Percentiles rank a stretch among this genome's conserved stretches.
phyloP scores from a whole-genome alignment of 192 early-diverging fungal genomes.

The Coemansia brasiliensis region DNA sequence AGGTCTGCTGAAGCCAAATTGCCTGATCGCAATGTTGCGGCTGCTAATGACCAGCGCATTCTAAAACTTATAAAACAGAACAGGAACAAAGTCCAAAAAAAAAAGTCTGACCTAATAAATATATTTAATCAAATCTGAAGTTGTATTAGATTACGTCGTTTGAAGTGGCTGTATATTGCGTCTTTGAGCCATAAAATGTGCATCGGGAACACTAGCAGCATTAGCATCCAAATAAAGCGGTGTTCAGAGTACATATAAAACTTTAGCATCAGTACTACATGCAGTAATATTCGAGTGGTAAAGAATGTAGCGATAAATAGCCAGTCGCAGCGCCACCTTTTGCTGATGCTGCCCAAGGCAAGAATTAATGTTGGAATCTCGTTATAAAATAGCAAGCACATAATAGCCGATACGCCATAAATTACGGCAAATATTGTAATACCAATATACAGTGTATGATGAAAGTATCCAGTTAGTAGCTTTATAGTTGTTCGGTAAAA shows the following conservation, averaged over 20 bases:
- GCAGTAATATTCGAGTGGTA: slow-evolving; percentile 59
- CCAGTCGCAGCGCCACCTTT: slow-evolving; percentile 51
- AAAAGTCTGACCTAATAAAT: too few relatives aligned
- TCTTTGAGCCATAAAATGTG: slow-evolving; percentile 61
- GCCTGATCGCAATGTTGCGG: too few relatives aligned
- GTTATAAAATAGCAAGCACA: slow-evolving; percentile 57
- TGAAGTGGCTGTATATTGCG: slow-evolving; percentile 12
- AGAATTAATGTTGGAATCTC: slow-evolving; percentile 63
- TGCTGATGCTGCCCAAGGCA: slow-evolving; percentile 56
- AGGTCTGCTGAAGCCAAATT: too few relatives aligned
- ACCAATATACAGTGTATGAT: slow-evolving; percentile 60
- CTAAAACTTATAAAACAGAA: too few relatives aligned
- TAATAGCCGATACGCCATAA: slow-evolving; percentile 25
- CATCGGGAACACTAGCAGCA: slow-evolving; percentile 52
- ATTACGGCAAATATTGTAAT: slow-evolving; percentile 30
- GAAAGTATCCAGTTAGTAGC: slow-evolving; percentile 61
- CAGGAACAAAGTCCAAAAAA: too few relatives aligned
- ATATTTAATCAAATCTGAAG: too few relatives aligned
- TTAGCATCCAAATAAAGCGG: slow-evolving; percentile 26
- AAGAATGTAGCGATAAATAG: slow-evolving; percentile 60
- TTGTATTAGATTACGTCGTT: background rate
- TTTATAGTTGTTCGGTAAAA: slow-evolving; percentile 60
- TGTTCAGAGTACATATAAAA: slow-evolving; percentile 29
- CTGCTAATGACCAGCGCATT: too few relatives aligned
- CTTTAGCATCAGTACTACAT: slow-evolving; percentile 44